These are phyloP conservation scores for Aureobasidium sp. DNA, from an alignment of 2,329 filamentous ascomycete genomes.

Conservation along the genomic window DNA sequence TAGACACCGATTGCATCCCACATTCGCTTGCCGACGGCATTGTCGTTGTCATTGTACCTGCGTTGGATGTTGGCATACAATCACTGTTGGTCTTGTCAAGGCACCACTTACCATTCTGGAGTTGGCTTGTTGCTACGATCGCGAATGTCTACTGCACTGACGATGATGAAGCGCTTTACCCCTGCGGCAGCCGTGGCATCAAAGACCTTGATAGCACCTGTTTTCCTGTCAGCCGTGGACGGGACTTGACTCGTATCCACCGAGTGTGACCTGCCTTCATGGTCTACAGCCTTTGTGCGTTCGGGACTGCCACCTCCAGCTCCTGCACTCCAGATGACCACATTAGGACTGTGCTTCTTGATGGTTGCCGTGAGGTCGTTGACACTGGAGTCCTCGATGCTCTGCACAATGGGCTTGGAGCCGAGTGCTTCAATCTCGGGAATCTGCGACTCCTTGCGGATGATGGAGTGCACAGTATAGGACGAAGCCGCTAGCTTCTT, in stretches of 20 bases:
- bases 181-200: conserved; percentile 50
- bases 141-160: conserved; percentile 55
- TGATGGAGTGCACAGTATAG: conserved; percentile 29
- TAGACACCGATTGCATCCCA: conserved; percentile 37
- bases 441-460: conserved; percentile 28
- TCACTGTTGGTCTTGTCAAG: not conserved
- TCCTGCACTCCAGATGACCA: conserved; percentile 29
- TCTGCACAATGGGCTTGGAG: conserved; percentile 38
- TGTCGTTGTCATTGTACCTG: conserved; percentile 34
- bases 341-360: conserved; percentile 28
- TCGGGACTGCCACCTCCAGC: conserved; percentile 39
- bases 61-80: not conserved
- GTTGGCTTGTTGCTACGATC: conserved; percentile 33
- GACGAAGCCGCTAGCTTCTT: conserved; percentile 22
- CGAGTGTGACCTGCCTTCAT: conserved; percentile 35
- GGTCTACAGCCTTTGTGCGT: conserved; percentile 53
- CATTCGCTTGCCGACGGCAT: conserved; percentile 30
- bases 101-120: conserved; percentile 32
- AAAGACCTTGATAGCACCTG: conserved; percentile 55
- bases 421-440: conserved; percentile 34
- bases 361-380: conserved; percentile 34
- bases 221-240: not conserved
- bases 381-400: conserved; percentile 35
- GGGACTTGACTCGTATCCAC: not conserved
- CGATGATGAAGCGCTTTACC: conserved; percentile 56